phyloP scores from a whole-genome alignment of 768 basidiomycete species.

The Hydnomerulius pinastri region DNA sequence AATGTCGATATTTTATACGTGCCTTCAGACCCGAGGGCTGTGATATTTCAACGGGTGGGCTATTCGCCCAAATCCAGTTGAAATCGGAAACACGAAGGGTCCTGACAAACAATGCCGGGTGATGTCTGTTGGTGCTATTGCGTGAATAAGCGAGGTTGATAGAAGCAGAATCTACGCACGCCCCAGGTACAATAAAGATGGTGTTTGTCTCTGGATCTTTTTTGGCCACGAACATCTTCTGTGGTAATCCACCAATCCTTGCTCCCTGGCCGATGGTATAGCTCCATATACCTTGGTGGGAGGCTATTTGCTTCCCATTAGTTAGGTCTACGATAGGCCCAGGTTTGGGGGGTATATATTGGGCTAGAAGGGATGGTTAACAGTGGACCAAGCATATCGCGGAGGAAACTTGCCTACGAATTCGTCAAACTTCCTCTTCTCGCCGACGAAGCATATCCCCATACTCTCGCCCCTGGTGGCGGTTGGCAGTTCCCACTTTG shows the following conservation, averaged over 20 bases:
- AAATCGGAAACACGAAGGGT: constrained; percentile 50
- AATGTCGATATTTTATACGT: constrained; percentile 67
- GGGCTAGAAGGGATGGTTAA: constrained; percentile 45
- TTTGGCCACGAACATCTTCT: constrained; percentile 68
- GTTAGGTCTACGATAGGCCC: constrained; percentile 66
- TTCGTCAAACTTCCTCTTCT: constrained; percentile 66
- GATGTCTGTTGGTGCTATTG: constrained; percentile 43
- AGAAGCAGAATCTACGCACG: constrained; percentile 42
- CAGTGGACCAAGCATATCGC: background rate
- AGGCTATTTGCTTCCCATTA: constrained; percentile 54
- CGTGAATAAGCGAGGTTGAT: background rate
- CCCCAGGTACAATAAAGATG: constrained; percentile 75
- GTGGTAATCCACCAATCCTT: constrained; percentile 57
- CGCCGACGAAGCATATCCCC: constrained; percentile 93
- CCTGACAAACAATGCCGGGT: constrained; percentile 54
- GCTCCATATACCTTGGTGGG: constrained; percentile 78
- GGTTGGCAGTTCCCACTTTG: constrained; percentile 61
- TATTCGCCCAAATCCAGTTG: constrained; percentile 76
- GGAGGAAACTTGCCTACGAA: constrained; percentile 62
- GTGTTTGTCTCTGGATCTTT: constrained; percentile 68
- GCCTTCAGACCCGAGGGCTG: constrained; percentile 47
- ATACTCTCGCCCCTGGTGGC: constrained; percentile 84
- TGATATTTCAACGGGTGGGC: constrained; percentile 49
- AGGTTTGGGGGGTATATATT: constrained; percentile 70
- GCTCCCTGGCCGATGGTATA: constrained; percentile 87